Evolutionary conservation across 164 flowering plant species (phyloP).

Genomic region (Umbilicus rupestris): DNA sequence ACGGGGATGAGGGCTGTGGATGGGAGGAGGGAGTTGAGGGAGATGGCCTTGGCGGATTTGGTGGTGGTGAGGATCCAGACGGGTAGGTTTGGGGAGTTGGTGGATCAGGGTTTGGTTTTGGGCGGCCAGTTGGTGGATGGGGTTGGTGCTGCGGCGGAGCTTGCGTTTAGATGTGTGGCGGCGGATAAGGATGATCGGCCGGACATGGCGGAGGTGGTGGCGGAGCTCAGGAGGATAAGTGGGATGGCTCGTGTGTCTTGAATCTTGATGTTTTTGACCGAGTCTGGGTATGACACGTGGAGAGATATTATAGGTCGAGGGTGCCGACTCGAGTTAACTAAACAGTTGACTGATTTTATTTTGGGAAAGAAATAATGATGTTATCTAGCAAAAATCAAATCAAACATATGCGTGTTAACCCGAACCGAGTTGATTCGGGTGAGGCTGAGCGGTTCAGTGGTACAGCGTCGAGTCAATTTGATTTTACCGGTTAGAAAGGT

Average conservation of each 20-base stretch:
- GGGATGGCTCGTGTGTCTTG: not conserved
- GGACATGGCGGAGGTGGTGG: slow-evolving; percentile 62
- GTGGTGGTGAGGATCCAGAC: slow-evolving; percentile 67
- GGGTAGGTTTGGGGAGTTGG: slow-evolving; percentile 56
- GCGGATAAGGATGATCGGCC: slow-evolving; percentile 90
- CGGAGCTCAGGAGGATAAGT: slow-evolving; percentile 53
- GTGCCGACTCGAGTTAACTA: too few species aligned
- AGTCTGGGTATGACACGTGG: too few species aligned
- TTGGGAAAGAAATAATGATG: too few species aligned
- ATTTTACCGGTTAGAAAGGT: not conserved
- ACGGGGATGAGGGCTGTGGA: slow-evolving; percentile 86
- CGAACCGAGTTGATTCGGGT: too few species aligned
- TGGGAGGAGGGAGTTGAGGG: slow-evolving; percentile 52
- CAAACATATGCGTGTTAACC: too few species aligned
- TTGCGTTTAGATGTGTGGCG: slow-evolving; percentile 82
- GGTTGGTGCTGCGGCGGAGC: slow-evolving; percentile 57
- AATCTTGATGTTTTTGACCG: too few species aligned
- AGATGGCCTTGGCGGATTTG: slow-evolving; percentile 64
- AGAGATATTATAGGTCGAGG: too few species aligned
- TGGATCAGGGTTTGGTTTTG: slow-evolving; percentile 44
- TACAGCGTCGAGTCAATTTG: not conserved
- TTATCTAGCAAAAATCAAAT: too few species aligned
- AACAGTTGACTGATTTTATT: too few species aligned
- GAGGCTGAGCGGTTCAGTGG: not conserved
- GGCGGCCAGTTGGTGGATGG: slow-evolving; percentile 37